A percentile compares a stretch with the other conserved stretches of the same genome.
Conservation (phyloP, 768 basidiomycete genomes). For the Wakefieldia striispora region DNA sequence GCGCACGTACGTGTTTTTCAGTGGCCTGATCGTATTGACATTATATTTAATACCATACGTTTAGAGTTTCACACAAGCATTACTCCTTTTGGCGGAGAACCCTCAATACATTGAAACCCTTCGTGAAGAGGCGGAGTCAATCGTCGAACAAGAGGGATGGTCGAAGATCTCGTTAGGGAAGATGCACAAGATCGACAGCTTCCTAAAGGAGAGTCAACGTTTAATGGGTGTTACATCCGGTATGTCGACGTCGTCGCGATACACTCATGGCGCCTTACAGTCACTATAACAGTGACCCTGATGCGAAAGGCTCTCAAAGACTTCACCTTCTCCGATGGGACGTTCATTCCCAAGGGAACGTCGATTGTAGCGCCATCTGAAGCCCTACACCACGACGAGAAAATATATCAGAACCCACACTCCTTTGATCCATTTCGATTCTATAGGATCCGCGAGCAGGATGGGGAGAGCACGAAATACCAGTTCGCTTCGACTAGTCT, state of each 20-base stretch:
- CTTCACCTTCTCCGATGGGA: constrained; percentile 38
- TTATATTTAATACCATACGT: not conserved
- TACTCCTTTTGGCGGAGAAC: constrained; percentile 36
- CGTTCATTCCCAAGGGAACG: constrained; percentile 33
- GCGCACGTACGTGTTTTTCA: constrained; percentile 10
- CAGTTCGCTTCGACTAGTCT: constrained; percentile 36
- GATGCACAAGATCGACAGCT: constrained; percentile 39
- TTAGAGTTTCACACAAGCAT: constrained; percentile 34
- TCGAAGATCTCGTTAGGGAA: constrained; percentile 25
- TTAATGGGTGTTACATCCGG: constrained; percentile 28
- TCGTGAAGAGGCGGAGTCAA: constrained; percentile 8
- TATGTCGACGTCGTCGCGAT: constrained; percentile 9
- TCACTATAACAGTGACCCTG: constrained; percentile 24
- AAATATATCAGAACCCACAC: constrained; percentile 32
- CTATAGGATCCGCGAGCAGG: constrained; percentile 33
- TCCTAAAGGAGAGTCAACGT: constrained; percentile 37
- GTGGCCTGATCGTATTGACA: not conserved
- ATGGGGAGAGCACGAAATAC: constrained; percentile 33
- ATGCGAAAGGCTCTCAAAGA: constrained; percentile 32
- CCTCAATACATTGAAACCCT: constrained; percentile 27
- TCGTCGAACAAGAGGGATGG: constrained; percentile 20
- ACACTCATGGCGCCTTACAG: not conserved
- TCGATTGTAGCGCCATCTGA: constrained; percentile 25
- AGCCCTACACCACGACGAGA: constrained; percentile 21
- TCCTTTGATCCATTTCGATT: constrained; percentile 53